phyloP scores from a whole-genome alignment of 2,329 filamentous ascomycete species.

The Xylariaceae sp. region DNA sequence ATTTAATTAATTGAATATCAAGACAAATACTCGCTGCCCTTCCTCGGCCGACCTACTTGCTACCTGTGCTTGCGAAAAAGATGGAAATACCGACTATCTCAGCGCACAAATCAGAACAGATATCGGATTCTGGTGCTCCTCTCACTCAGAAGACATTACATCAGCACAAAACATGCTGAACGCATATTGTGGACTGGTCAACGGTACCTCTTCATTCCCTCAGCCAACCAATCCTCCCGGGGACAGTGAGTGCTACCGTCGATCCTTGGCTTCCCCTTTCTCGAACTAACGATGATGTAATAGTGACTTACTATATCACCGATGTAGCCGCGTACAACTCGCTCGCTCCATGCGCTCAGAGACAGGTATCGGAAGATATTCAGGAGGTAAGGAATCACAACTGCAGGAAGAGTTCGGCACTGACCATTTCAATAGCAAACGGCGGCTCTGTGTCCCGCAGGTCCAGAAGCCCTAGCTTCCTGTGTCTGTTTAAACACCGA shows the following conservation, averaged over 20 bases:
- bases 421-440: slow-evolving; percentile 31
- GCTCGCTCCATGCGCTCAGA: slow-evolving; percentile 43
- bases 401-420: background rate
- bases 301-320: slow-evolving; percentile 53
- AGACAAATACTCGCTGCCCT: slow-evolving; percentile 36
- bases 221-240: slow-evolving; percentile 44
- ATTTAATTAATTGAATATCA: slow-evolving; percentile 14
- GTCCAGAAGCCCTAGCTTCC: slow-evolving; percentile 47
- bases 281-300: too few relatives aligned
- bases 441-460: slow-evolving; percentile 39
- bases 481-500: slow-evolving; percentile 50
- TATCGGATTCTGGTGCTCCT: slow-evolving; percentile 43
- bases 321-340: slow-evolving; percentile 44
- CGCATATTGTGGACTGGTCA: slow-evolving; percentile 49
- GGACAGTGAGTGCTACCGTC: slow-evolving; percentile 40
- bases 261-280: too few relatives aligned
- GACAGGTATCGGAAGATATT: slow-evolving; percentile 41
- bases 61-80: slow-evolving; percentile 50
- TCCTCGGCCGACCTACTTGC: slow-evolving; percentile 40
- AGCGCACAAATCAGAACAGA: slow-evolving; percentile 41
- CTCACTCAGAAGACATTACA: slow-evolving; percentile 43
- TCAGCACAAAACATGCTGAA: slow-evolving; percentile 48
- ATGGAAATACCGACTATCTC: slow-evolving; percentile 42
- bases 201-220: slow-evolving; percentile 48
- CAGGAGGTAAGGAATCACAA: slow-evolving; percentile 32